A percentile compares a stretch with the other conserved stretches of the same genome.
phyloP scores from a whole-genome alignment of 306 rosid genomes.

The Quercus mongolica region DNA sequence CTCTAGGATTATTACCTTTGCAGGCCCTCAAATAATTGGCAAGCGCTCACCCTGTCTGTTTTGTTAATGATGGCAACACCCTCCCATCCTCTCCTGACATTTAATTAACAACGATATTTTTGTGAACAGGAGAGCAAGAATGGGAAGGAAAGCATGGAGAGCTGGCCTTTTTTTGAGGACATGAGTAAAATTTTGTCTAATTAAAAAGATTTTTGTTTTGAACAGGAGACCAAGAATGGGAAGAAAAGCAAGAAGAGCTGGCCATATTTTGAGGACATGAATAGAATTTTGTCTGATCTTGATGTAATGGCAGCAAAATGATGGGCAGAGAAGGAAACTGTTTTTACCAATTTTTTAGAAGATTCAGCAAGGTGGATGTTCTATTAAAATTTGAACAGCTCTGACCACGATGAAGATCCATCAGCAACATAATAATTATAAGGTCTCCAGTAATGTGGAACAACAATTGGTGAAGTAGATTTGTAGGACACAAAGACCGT shows the following conservation, averaged over 20 bases:
- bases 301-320: conserved; percentile 58
- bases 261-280: conserved; percentile 71
- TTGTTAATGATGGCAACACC: no score
- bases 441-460: conserved; percentile 11
- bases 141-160: conserved; percentile 43
- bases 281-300: conserved; percentile 41
- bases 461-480: background rate
- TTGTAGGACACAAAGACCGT: background rate
- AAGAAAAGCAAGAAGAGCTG: conserved; percentile 49
- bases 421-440: conserved; percentile 5
- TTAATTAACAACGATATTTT: background rate
- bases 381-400: conserved; percentile 3
- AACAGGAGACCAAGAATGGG: conserved; percentile 69
- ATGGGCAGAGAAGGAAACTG: conserved; percentile 18
- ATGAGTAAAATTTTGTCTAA: conserved; percentile 51
- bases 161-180: conserved; percentile 70
- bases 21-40: no score
- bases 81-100: background rate
- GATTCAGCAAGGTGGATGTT: background rate
- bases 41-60: no score
- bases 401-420: conserved; percentile 17
- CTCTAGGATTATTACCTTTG: no score
- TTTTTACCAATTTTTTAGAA: background rate
- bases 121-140: conserved; percentile 36
- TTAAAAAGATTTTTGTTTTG: background rate